Evolutionary conservation across 2,329 filamentous ascomycete species (phyloP), one percentile per base, ranked within the genome.

Genomic region (Arthrobotrys musiformis): DNA sequence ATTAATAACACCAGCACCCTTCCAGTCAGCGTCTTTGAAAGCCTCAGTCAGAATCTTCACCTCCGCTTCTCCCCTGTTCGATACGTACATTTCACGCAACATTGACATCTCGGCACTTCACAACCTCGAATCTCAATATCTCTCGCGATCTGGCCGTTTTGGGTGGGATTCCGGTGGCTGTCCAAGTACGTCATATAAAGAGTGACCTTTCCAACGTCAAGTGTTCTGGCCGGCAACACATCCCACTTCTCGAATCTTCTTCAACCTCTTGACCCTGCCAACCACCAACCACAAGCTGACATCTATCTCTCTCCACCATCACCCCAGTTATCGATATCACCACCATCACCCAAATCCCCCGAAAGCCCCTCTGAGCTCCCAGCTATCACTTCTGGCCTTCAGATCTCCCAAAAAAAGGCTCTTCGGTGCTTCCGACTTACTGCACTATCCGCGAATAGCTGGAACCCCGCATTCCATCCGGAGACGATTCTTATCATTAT

Each of bases 191-290:
- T 76, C 72, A 76, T 70, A 70, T 56, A 26, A 26, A 17, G 30
- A 15, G 30, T 37, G 61, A 24, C 61, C 22, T 28, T 48, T 44
- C 46, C 60, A 58, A 56, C 69, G 19, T 64, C 60, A 64, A 50
- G 44, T 72, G 58, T 28, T 22, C 54, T 63, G 48, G 22, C 30
- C 40, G 63, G 56, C 70, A 76, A 76, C 70, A 76, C 70, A 74
- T 52, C 63, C 58, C 26, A 44, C 28, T 70, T 70, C 73, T 66
- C 60, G 66, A 77, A 66, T 46, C 54, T 68, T 77, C 44, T 48
- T 61, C 48, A 52, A 58, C 54, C 17, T 58, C 54, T n/a, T n/a
- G 54, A 58, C 33, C 19, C 35, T 40, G 30, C 46, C 35, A 68
- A 30, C 63, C 24, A 40, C 63, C 33, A 37, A 56, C 48, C 48